Evolutionary conservation across 371 early-diverging fungal species (phyloP).

Genomic region (Mucor saturninus): DNA sequence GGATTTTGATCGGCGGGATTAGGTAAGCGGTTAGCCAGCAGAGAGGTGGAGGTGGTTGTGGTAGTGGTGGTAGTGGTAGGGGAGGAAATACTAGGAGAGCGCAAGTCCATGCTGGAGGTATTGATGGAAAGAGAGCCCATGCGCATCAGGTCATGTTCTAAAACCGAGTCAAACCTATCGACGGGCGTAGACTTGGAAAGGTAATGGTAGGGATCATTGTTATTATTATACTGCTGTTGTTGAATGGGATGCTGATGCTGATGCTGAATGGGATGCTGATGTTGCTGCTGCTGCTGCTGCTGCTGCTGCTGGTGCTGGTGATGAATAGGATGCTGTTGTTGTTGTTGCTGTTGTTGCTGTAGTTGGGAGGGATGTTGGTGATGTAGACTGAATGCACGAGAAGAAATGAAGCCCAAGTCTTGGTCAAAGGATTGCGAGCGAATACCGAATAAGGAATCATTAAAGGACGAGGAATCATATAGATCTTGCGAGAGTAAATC

Average conservation of each 20-base stretch:
- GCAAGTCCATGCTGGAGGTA: conserved; percentile 6
- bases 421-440: conserved; percentile 49
- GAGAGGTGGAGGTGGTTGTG: neutral
- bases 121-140: conserved; percentile 17
- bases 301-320: conserved; percentile 9
- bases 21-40: neutral
- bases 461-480: conserved; percentile 33
- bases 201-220: conserved; percentile 84
- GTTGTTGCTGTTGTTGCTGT: conserved; percentile 15
- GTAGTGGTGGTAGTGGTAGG: conserved; percentile 1
- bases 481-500: conserved; percentile 57
- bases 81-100: conserved; percentile 1
- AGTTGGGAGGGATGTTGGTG: conserved; percentile 13
- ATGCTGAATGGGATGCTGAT: conserved; percentile 8
- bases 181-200: conserved; percentile 79
- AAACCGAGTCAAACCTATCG: conserved; percentile 11
- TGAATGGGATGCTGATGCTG: conserved; percentile 24
- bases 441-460: conserved; percentile 37
- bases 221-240: conserved; percentile 9
- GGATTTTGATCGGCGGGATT: conserved; percentile 83
- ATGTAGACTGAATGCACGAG: conserved; percentile 33
- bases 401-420: conserved; percentile 27
- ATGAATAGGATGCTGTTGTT: conserved; percentile 5
- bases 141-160: conserved; percentile 24
- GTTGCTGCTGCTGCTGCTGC: conserved; percentile 18